Evolutionary conservation across 176 grass and related monocot species (phyloP), one percentile per base, ranked within the genome.

Genomic region (Oryza rufipogon): DNA sequence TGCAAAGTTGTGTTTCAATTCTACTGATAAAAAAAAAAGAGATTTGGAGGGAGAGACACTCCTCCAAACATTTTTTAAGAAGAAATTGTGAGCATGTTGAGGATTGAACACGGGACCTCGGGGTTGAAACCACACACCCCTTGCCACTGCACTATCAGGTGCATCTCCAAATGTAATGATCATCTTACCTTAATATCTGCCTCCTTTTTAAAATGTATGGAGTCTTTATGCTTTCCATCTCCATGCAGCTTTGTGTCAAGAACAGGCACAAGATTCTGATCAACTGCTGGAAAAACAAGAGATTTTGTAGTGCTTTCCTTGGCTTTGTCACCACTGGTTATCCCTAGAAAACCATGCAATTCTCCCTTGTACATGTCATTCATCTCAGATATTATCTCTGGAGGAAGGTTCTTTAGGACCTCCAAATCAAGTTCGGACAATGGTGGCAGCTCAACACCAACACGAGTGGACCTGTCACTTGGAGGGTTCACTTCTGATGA

Each of bases 311-410:
- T 19, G 32, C 16, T 83, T 80, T 45, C 71, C 67, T 64, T 88
- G 82, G 64, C 82, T 32, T 87, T 82, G 48, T 74, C 85, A 20
- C 48, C 20, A 61, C 71, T 52, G 44, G 45, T 46, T 48, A 7
- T 85, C 9, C 88, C 61, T 20, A 98, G 76, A 74, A 92, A 85
- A 92, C 85, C 71, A 71, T 74, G 74, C 64, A 98, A 85, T 80
- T 95, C 83, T 79, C 96, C 96, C 72, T 92, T 92, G 81, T 98
- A 95, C 83, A 90, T 79, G 52, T 74, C 85, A 89, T 98, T 86
- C 85, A 98, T 98, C 84, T 98, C 91, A 69, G 78, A 98, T 28
- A 98, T 80, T 85, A 98, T 95, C 83, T 95, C 93, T 39, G 80
- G 70, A 87, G 92, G 96, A 72, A 95, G 96, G 88, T 93, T 93